Percentiles rank a stretch among this genome's conserved stretches.
Conservation (phyloP, 1,284 basidiomycete species). For the Puccinia horiana region DNA sequence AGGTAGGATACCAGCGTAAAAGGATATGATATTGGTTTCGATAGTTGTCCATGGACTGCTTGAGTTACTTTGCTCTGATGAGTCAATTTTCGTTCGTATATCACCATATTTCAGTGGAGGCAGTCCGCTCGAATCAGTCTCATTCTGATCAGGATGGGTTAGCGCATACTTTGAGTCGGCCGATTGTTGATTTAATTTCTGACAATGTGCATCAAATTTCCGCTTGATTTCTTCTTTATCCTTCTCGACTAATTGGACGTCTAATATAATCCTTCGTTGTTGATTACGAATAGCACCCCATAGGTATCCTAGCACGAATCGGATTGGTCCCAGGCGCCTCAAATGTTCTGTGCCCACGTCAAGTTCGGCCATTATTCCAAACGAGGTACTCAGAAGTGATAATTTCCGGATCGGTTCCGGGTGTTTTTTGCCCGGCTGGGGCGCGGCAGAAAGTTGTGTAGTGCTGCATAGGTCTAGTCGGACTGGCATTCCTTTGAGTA, state of each 20-base stretch:
- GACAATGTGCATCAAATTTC: not conserved
- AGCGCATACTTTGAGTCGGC: not conserved
- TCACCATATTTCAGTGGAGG: conserved; percentile 26
- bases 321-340: conserved; percentile 88
- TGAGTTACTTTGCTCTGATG: not conserved
- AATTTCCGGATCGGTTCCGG: conserved; percentile 76
- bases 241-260: conserved; percentile 21
- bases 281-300: conserved; percentile 62
- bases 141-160: not conserved
- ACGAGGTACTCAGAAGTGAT: conserved; percentile 82
- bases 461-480: conserved; percentile 25
- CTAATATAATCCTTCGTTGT: conserved; percentile 12
- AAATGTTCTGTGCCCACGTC: conserved; percentile 74
- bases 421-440: conserved; percentile 66
- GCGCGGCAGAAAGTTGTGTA: conserved; percentile 66
- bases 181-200: not conserved
- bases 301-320: conserved; percentile 82
- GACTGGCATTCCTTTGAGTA: conserved; percentile 72
- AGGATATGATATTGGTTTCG: conserved; percentile 27
- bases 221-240: conserved; percentile 28
- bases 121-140: conserved; percentile 1
- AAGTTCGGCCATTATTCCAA: conserved; percentile 89
- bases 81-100: conserved; percentile 12
- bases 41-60: conserved; percentile 17
- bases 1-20: conserved; percentile 42